A percentile compares a stretch with the other conserved stretches of the same genome.
phyloP scores from a whole-genome alignment of 441 rosid species.

The Flueggea neowawraea region DNA sequence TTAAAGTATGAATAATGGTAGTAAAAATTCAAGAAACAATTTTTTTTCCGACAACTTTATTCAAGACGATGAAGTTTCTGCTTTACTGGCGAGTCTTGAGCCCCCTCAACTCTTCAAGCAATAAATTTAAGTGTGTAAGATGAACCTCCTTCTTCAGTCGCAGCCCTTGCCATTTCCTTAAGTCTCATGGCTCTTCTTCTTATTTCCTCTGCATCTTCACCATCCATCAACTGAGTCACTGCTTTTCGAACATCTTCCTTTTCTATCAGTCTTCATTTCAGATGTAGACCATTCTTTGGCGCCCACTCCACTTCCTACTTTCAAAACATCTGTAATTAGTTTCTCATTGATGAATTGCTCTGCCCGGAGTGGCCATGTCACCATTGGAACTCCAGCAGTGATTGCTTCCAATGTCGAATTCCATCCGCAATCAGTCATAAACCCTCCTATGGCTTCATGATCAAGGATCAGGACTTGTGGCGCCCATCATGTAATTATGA shows the following conservation, averaged over 20 bases:
- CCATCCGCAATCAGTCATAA: slow-evolving; percentile 38
- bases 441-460: slow-evolving; percentile 26
- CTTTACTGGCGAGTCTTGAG: not conserved
- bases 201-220: slow-evolving; percentile 27
- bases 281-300: slow-evolving; percentile 7
- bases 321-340: slow-evolving; percentile 22
- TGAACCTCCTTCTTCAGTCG: slow-evolving; percentile 34
- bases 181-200: slow-evolving; percentile 17
- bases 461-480: slow-evolving; percentile 26
- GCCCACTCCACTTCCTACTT: slow-evolving; percentile 22
- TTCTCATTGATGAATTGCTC: slow-evolving; percentile 37
- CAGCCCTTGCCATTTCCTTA: slow-evolving; percentile 23
- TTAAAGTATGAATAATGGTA: too few relatives aligned
- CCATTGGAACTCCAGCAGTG: slow-evolving; percentile 23
- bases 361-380: slow-evolving; percentile 23
- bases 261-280: slow-evolving; percentile 7
- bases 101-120: slow-evolving; percentile 20
- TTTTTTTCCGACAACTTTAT: too few relatives aligned
- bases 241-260: slow-evolving; percentile 21
- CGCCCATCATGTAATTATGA: slow-evolving; percentile 29
- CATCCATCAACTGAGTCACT: slow-evolving; percentile 24
- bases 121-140: slow-evolving; percentile 19
- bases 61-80: too few relatives aligned
- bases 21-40: too few relatives aligned
- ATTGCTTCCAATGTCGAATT: slow-evolving; percentile 23